phyloP scores from a whole-genome alignment of 495 filamentous ascomycete genomes.

The Ascobolus immersus region DNA sequence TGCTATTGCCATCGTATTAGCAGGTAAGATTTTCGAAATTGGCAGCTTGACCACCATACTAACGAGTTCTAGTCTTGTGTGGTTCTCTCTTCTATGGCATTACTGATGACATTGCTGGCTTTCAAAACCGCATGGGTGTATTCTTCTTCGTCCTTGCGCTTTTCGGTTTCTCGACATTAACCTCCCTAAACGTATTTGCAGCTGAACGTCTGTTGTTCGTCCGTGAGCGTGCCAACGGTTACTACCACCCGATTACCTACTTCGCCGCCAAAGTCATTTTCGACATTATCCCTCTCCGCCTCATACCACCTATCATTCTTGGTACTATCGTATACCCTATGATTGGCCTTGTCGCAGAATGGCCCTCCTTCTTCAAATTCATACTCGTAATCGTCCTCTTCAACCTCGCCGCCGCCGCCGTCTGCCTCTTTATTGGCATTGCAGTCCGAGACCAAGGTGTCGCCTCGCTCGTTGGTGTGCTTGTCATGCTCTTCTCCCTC shows the following conservation, averaged over 20 bases:
- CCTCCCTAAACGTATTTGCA: constrained; percentile 78
- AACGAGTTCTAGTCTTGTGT: constrained; percentile 34
- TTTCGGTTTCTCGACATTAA: constrained; percentile 91
- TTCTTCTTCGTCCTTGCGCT: constrained; percentile 95
- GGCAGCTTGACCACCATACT: background rate
- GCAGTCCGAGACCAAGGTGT: constrained; percentile 77
- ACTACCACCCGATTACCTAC: constrained; percentile 94
- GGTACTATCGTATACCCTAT: constrained; percentile 96
- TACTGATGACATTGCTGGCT: constrained; percentile 83
- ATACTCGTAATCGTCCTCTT: constrained; percentile 81
- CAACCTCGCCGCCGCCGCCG: constrained; percentile 75
- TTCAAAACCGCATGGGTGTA: constrained; percentile 92
- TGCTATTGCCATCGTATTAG: constrained; percentile 86
- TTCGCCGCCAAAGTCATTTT: constrained; percentile 84
- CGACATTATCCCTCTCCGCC: constrained; percentile 76
- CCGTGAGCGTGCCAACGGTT: constrained; percentile 84
- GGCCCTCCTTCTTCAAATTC: constrained; percentile 69
- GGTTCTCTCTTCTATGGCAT: constrained; percentile 92
- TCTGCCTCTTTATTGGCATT: constrained; percentile 91
- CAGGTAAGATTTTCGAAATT: constrained; percentile 12
- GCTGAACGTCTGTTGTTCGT: constrained; percentile 79
- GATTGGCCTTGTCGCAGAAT: constrained; percentile 72
- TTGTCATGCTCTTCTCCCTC: constrained; percentile 95
- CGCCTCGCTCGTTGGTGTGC: constrained; percentile 76
- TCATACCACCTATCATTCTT: constrained; percentile 89